Base-by-base conservation (phyloP, 2,329 filamentous ascomycete genomes). In the Sporothrix protearum region DNA sequence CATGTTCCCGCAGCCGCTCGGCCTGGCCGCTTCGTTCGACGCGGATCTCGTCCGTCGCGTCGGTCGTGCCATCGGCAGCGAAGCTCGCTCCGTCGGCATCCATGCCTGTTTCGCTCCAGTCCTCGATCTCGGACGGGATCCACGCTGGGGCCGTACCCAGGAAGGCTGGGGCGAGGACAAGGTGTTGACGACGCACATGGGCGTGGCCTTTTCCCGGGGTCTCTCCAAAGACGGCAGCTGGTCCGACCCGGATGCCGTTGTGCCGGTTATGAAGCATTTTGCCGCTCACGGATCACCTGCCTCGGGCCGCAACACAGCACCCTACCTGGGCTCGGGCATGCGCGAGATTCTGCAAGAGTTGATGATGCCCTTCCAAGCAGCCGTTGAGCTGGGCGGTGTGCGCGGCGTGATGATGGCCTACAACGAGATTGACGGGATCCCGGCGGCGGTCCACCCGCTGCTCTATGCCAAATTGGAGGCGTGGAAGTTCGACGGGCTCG, bases 111-210 rank as follows among this genome's bases (percentile, higher is more conserved):
- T 70, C 19, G 55, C 53, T 10, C 53, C 68, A 1, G 68, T 70
- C 2, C 68, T 70, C 9, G 68, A 70, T 19, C 7, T 70, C 2
- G 68, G 53, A 6, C 45, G 68, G 19, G 68, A 70, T 7, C 39
- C 68, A 1, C 68, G 55, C 19, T 70, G 68, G 68, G 68, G 68
- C 14, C 51, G 68, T 7, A 69, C 47, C 9, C 68, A 69, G 36
- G 68, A 69, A 19, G 53, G 68, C 53, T 69, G 68, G 68, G 68
- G 68, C 36, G 68, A 61, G 36, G 68, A 69, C 42, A 69, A 69
- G 68, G 28, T 69, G 7, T 14, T 69, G 36, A 69, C 68, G 19
- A 28, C 68, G 9, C 68, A 49, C 16, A 69, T 69, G 68, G 68
- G 68, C 16, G 68, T 69, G 0, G 68, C 68, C 3, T 69, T 47